These are phyloP conservation scores for Corylus americana DNA, from an alignment of 306 rosid genomes.

Conservation along the genomic window DNA sequence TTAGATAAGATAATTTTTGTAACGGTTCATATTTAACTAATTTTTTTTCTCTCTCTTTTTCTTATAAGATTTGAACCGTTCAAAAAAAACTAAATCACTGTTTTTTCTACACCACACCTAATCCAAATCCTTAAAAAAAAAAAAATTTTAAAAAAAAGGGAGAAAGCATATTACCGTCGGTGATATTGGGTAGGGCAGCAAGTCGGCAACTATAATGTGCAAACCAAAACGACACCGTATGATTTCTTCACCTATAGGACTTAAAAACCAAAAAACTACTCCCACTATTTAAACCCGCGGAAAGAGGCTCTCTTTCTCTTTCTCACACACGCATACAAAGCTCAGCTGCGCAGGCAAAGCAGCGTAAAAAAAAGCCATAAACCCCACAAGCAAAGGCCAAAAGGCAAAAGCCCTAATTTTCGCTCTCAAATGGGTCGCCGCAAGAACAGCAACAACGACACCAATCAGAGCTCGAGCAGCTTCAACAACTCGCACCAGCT, in stretches of 20 bases:
- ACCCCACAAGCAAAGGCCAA: not conserved
- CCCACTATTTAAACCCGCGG: not conserved
- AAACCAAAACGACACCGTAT: too few relatives aligned
- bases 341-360: slow-evolving; percentile 7
- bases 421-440: slow-evolving; percentile 59
- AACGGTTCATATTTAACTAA: too few relatives aligned
- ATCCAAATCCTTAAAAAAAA: too few relatives aligned
- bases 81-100: too few relatives aligned
- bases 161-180: too few relatives aligned
- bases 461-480: slow-evolving; percentile 26
- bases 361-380: slow-evolving; percentile 4
- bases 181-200: too few relatives aligned
- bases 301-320: not conserved
- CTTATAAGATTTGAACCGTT: too few relatives aligned
- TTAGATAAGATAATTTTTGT: too few relatives aligned
- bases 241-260: not conserved
- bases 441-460: slow-evolving; percentile 36
- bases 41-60: too few relatives aligned
- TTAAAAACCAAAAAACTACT: not conserved
- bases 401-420: slow-evolving; percentile 18
- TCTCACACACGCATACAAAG: not conserved
- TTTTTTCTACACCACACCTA: too few relatives aligned
- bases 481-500: slow-evolving; percentile 23
- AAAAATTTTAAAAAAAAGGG: too few relatives aligned
- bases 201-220: too few relatives aligned